These are phyloP conservation scores for Dalbergia cultrata DNA, from an alignment of 306 rosid genomes.

Conservation along the genomic window DNA sequence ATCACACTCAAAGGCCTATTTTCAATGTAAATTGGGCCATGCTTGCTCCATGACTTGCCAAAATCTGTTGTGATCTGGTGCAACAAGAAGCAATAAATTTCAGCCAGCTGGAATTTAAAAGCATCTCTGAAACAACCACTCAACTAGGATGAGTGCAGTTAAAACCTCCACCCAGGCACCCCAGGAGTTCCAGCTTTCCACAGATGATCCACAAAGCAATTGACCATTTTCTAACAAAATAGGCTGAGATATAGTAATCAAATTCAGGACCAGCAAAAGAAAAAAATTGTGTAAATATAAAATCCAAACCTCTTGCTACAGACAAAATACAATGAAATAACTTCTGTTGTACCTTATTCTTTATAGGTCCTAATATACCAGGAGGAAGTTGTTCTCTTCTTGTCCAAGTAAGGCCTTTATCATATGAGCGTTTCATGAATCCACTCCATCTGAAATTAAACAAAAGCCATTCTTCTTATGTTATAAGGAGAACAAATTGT, in stretches of 20 bases:
- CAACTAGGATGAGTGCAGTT: conserved; percentile 33
- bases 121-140: conserved; percentile 30
- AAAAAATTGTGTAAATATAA: conserved; percentile 5
- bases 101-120: conserved; percentile 39
- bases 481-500: conserved; percentile 23
- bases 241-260: conserved; percentile 65
- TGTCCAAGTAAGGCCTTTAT: conserved; percentile 84
- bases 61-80: conserved; percentile 72
- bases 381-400: conserved; percentile 95
- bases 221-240: conserved; percentile 82
- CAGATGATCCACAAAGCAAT: conserved; percentile 94
- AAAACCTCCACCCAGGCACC: conserved; percentile 95
- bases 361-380: conserved; percentile 96
- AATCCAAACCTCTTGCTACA: conserved; percentile 23
- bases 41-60: conserved; percentile 83
- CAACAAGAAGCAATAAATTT: conserved; percentile 43
- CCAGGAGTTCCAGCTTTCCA: conserved; percentile 99
- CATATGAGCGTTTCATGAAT: conserved; percentile 82
- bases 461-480: conserved; percentile 17
- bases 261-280: conserved; percentile 27
- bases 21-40: conserved; percentile 83
- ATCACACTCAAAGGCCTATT: conserved; percentile 80
- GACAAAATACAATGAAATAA: conserved; percentile 16
- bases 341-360: conserved; percentile 76
- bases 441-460: conserved; percentile 85